Percentiles rank a stretch among this genome's conserved stretches.
These are phyloP conservation scores for Grifola frondosa DNA, from an alignment of 1,284 basidiomycete genomes.

Conservation along the genomic window DNA sequence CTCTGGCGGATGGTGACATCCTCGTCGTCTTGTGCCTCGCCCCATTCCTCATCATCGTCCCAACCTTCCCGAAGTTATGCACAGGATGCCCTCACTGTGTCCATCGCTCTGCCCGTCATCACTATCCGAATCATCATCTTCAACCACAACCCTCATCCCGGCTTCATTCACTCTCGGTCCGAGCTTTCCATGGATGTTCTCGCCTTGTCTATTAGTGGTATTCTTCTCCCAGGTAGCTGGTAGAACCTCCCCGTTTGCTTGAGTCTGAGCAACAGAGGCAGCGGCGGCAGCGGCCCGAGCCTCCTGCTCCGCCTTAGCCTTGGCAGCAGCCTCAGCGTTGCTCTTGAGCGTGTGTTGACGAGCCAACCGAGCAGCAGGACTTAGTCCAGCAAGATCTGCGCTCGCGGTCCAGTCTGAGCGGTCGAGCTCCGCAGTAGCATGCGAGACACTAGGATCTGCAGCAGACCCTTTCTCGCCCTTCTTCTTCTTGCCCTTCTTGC, in stretches of 20 bases:
- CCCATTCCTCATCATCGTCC: constrained; percentile 70
- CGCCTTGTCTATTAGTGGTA: constrained; percentile 56
- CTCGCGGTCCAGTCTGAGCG: constrained; percentile 47
- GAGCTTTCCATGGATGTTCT: constrained; percentile 41
- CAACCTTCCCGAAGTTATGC: constrained; percentile 54
- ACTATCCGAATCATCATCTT: constrained; percentile 60
- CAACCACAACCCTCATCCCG: constrained; percentile 64
- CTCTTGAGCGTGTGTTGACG: constrained; percentile 86
- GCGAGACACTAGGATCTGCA: constrained; percentile 76
- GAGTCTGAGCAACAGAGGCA: constrained; percentile 30
- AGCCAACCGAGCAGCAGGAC: constrained; percentile 90
- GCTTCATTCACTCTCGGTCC: constrained; percentile 59
- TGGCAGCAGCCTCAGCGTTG: constrained; percentile 80
- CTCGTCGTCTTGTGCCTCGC: constrained; percentile 68
- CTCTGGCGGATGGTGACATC: constrained; percentile 72
- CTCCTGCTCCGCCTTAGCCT: constrained; percentile 58
- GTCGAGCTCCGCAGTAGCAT: constrained; percentile 86
- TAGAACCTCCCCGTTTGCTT: constrained; percentile 39
- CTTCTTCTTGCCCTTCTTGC: constrained; percentile 47
- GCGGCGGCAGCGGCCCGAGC: constrained; percentile 40
- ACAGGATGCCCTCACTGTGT: constrained; percentile 49
- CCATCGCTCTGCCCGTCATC: constrained; percentile 40
- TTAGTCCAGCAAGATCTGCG: constrained; percentile 72
- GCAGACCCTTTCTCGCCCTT: constrained; percentile 62
- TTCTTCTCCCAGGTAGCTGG: constrained; percentile 79